Evolutionary conservation across 1,284 basidiomycete genomes (phyloP).

Genomic region (Cutaneotrichosporon spelunceum): DNA sequence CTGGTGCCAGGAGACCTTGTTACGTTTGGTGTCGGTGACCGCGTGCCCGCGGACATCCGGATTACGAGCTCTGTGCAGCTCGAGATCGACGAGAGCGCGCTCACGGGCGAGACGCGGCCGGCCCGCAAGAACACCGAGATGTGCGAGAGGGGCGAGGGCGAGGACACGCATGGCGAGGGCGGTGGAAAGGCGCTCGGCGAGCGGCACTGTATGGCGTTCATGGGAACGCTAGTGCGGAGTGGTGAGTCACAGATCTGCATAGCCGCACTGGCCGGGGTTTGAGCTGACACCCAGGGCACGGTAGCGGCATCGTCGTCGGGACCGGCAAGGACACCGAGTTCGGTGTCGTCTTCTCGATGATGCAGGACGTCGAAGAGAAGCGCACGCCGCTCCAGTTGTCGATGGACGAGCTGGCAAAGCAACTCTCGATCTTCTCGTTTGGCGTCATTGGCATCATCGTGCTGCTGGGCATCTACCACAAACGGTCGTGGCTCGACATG

Average conservation of each 20-base stretch:
- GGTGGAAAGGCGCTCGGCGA: slow-evolving; percentile 71
- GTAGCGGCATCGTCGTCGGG: slow-evolving; percentile 82
- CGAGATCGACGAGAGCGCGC: slow-evolving; percentile 90
- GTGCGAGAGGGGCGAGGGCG: slow-evolving; percentile 52
- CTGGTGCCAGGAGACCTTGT: slow-evolving; percentile 93
- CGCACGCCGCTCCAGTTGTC: slow-evolving; percentile 87
- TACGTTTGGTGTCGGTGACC: slow-evolving; percentile 80
- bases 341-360: slow-evolving; percentile 95
- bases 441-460: slow-evolving; percentile 90
- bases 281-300: slow-evolving; percentile 61
- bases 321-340: slow-evolving; percentile 90
- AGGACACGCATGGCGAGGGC: slow-evolving; percentile 55
- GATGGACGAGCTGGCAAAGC: slow-evolving; percentile 96
- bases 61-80: slow-evolving; percentile 73
- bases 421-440: slow-evolving; percentile 84
- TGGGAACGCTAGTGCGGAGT: slow-evolving; percentile 94
- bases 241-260: slow-evolving; percentile 55
- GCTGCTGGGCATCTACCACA: slow-evolving; percentile 81
- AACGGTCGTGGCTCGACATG: slow-evolving; percentile 93
- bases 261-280: not conserved
- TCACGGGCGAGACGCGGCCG: slow-evolving; percentile 89
- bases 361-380: slow-evolving; percentile 94
- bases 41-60: slow-evolving; percentile 88
- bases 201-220: slow-evolving; percentile 83
- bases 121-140: slow-evolving; percentile 66